Evolutionary conservation across 768 basidiomycete species (phyloP).

Genomic region (Termitomyces sp.): DNA sequence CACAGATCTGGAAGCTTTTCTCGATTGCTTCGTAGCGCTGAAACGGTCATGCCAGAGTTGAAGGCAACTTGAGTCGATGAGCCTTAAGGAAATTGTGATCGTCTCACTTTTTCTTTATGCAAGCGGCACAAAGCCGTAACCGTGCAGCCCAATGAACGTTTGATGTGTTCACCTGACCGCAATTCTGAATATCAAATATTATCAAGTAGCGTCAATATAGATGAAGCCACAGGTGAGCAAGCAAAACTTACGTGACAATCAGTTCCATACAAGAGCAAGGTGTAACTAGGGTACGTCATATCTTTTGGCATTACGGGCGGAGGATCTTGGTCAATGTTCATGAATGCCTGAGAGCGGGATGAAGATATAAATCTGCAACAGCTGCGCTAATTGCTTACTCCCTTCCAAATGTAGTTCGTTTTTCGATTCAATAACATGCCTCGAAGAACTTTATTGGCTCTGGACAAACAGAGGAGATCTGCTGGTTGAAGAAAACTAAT

Average conservation of each 20-base stretch:
- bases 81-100: background rate
- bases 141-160: slow-evolving; percentile 15
- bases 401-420: slow-evolving; percentile 26
- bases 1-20: background rate
- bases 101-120: background rate
- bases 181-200: slow-evolving; percentile 5
- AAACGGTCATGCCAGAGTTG: background rate
- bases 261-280: slow-evolving; percentile 26
- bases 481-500: slow-evolving; percentile 30
- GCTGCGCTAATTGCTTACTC: slow-evolving; percentile 7
- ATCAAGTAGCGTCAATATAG: background rate
- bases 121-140: slow-evolving; percentile 12
- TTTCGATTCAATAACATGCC: slow-evolving; percentile 21
- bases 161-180: slow-evolving; percentile 3
- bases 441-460: slow-evolving; percentile 29
- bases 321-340: slow-evolving; percentile 8
- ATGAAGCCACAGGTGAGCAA: background rate
- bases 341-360: slow-evolving; percentile 15
- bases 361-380: background rate
- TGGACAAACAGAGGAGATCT: slow-evolving; percentile 34
- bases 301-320: slow-evolving; percentile 22
- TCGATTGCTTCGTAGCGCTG: background rate
- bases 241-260: slow-evolving; percentile 24
- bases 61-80: background rate
- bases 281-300: slow-evolving; percentile 25